phyloP scores from a whole-genome alignment of 352 stramenopile species.

The Globisporangium nunn region DNA sequence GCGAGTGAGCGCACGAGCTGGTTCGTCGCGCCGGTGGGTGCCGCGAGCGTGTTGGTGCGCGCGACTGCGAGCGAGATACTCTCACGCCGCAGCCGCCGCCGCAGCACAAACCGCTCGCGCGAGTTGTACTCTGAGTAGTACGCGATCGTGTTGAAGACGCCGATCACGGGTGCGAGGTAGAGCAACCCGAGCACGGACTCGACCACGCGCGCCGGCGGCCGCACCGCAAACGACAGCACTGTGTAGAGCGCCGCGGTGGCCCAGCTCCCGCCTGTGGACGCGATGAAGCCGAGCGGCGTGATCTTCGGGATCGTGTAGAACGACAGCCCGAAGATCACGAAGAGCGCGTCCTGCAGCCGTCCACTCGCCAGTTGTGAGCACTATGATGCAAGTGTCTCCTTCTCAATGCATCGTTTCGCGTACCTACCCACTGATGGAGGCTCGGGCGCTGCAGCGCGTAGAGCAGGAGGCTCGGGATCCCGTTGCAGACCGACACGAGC shows the following conservation, averaged over 20 bases:
- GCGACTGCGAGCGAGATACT: conserved; percentile 73
- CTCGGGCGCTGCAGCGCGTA: conserved; percentile 62
- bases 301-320: conserved; percentile 86
- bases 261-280: conserved; percentile 67
- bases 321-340: conserved; percentile 76
- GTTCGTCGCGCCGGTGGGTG: conserved; percentile 6
- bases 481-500: conserved; percentile 62
- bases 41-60: conserved; percentile 35
- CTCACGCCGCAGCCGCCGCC: conserved; percentile 55
- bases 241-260: conserved; percentile 51
- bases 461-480: conserved; percentile 58
- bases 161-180: conserved; percentile 66
- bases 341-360: conserved; percentile 54
- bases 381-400: too few relatives aligned
- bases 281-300: conserved; percentile 71
- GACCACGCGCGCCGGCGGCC: conserved; percentile 27
- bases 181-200: conserved; percentile 59
- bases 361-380: too few relatives aligned
- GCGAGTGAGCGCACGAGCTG: conserved; percentile 14
- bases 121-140: conserved; percentile 86
- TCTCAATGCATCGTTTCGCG: too few relatives aligned
- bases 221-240: conserved; percentile 44
- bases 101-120: conserved; percentile 67
- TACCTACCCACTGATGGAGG: conserved; percentile 71
- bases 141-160: conserved; percentile 81